Evolutionary conservation across 257 asterid species (phyloP), one percentile per base, ranked within the genome.

Genomic region (Prunella vulgaris): DNA sequence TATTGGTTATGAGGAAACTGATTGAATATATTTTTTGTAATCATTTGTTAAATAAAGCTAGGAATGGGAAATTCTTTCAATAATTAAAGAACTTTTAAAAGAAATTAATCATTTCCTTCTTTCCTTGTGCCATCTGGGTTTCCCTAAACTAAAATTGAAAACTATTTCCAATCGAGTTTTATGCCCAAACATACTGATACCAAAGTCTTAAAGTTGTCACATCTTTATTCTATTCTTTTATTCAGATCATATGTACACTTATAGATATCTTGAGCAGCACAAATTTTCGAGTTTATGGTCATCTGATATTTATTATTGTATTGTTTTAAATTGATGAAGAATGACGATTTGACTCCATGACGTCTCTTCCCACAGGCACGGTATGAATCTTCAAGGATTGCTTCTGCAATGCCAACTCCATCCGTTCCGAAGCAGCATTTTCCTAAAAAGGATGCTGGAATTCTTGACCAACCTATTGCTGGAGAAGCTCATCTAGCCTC

Each of bases 381-480:
- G 10, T 78, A 76, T 42, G 88, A 87, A 22, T 74, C 90, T 70
- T 35, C 70, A 49, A 79, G 83, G 79, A 72, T 79, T 21, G 77
- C 74, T 15, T 74, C 90, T 52, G 62, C 83, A 52, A 35, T 73
- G 66, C 85, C 90, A 70, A 58, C 70, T 75, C 84, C 90, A 38
- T 70, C 96, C 37, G 40, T 79, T 49, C 83, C 87, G 35, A 85
- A 80, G 81, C 93, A 82, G 77, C 84, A 70, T 48, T 30, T 80
- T 68, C 87, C 85, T 32, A 85, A 83, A 79, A 88, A 80, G 72
- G 93, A 88, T 22, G 80, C 79, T 48, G 83, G 78, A 64, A 51
- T 57, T 44, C 64, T 22, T 37, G 87, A 83, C 33, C 89, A 80
- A 69, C 67, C 84, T 63, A 83, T 58, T 78, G 64, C 76, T 66